Percentiles rank a stretch among this genome's conserved stretches.
These are phyloP conservation scores for Starmerella potacharoeniae DNA, from an alignment of 805 yeast species.

Conservation along the genomic window DNA sequence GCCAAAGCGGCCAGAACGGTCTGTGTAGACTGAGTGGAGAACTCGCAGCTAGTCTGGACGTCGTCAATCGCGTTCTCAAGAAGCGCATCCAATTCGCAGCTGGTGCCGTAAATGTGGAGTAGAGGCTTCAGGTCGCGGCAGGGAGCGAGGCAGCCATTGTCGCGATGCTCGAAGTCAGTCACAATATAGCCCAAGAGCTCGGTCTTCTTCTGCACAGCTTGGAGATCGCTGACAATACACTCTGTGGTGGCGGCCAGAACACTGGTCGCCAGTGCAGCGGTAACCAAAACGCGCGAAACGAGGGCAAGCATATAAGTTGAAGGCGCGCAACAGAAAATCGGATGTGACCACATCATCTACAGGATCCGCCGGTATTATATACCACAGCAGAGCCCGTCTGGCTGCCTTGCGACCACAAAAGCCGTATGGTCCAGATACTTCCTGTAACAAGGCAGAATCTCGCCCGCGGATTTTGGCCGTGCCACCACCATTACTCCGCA, in stretches of 20 bases:
- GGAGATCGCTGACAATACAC: slow-evolving; percentile 14
- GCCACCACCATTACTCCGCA: no score
- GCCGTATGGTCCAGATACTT: neutral
- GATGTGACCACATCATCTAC: neutral
- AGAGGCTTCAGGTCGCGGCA: slow-evolving; percentile 11
- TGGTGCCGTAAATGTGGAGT: slow-evolving; percentile 6
- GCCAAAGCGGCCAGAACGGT: slow-evolving; percentile 7
- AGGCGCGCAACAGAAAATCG: neutral
- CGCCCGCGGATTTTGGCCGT: no score
- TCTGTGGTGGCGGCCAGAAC: slow-evolving; percentile 10
- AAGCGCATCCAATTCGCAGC: slow-evolving; percentile 6
- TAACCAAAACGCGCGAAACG: neutral
- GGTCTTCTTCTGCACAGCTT: neutral
- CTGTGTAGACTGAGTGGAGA: slow-evolving; percentile 8
- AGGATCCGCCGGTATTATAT: neutral
- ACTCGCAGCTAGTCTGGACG: slow-evolving; percentile 13
- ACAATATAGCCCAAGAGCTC: slow-evolving; percentile 3
- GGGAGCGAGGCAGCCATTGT: neutral
- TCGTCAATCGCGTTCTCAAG: slow-evolving; percentile 17
- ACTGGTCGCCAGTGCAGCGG: neutral
- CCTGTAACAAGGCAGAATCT: neutral
- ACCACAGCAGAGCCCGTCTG: neutral
- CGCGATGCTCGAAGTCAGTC: slow-evolving; percentile 3
- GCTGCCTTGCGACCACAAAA: neutral
- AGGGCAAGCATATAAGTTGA: neutral